Conservation (phyloP, 1,284 basidiomycete genomes). For the Wallemia mellicola region DNA sequence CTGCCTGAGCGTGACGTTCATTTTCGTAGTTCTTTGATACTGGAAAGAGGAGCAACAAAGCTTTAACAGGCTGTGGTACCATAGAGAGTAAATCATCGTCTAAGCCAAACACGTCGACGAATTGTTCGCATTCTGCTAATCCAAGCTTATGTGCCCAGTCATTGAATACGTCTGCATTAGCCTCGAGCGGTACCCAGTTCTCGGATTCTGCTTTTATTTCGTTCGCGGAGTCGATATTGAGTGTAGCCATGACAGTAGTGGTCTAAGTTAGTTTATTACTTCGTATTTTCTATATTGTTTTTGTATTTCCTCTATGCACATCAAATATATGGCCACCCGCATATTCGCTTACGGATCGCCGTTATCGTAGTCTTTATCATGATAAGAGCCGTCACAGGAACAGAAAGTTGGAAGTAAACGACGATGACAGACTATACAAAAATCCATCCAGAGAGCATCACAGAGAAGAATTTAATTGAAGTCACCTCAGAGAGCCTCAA, state of each 20-base stretch:
- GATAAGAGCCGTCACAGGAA: too few relatives aligned
- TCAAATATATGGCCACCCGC: too few relatives aligned
- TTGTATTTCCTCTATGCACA: too few relatives aligned
- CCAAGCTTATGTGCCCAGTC: constrained; percentile 44
- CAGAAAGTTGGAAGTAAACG: neutral
- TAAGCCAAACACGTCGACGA: constrained; percentile 52
- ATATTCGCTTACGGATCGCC: too few relatives aligned
- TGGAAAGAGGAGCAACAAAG: constrained; percentile 55
- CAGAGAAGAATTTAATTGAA: constrained; percentile 26
- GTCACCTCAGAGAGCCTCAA: constrained; percentile 66
- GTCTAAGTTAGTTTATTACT: neutral
- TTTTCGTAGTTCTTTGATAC: constrained; percentile 24
- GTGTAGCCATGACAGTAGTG: neutral
- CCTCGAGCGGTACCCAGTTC: constrained; percentile 41
- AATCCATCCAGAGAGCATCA: neutral
- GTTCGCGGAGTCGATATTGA: neutral
- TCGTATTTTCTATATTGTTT: too few relatives aligned
- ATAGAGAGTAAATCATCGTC: constrained; percentile 43
- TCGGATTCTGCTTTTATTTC: neutral
- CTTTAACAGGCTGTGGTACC: constrained; percentile 39
- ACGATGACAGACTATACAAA: neutral
- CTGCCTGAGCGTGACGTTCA: constrained; percentile 8
- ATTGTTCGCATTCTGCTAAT: constrained; percentile 28
- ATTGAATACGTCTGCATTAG: constrained; percentile 30
- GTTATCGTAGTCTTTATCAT: too few relatives aligned